Conservation (phyloP, 1,284 basidiomycete species). For the Macrocybe sp. region DNA sequence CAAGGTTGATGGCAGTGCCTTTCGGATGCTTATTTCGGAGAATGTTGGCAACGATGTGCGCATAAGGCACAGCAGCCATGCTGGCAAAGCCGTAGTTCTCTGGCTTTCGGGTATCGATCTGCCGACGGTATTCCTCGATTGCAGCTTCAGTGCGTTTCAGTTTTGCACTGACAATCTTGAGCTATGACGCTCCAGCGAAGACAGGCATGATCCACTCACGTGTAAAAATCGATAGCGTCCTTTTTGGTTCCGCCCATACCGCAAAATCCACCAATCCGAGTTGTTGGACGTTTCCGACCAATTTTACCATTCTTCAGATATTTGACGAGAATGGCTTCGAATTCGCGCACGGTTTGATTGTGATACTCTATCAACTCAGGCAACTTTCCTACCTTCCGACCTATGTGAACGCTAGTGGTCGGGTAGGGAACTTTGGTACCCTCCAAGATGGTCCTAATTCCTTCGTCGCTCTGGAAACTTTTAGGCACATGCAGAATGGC, state of each 20-base stretch:
- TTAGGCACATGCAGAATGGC: conserved; percentile 71
- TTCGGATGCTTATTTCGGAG: conserved; percentile 66
- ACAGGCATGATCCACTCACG: conserved; percentile 39
- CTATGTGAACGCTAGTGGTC: conserved; percentile 80
- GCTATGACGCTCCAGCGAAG: not conserved
- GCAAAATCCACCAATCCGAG: conserved; percentile 66
- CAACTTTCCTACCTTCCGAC: conserved; percentile 68
- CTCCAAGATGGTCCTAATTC: conserved; percentile 67
- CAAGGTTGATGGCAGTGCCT: conserved; percentile 65
- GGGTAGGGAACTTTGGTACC: conserved; percentile 76
- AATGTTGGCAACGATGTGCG: conserved; percentile 77
- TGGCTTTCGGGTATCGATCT: conserved; percentile 72
- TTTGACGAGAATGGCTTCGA: conserved; percentile 79
- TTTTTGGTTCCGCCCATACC: conserved; percentile 72
- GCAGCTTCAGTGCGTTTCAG: conserved; percentile 72
- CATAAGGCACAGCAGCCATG: conserved; percentile 89
- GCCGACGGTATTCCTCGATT: conserved; percentile 73
- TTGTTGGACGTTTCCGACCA: conserved; percentile 69
- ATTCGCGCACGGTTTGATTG: conserved; percentile 79
- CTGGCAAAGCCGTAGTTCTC: conserved; percentile 94
- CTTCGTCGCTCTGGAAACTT: conserved; percentile 74
- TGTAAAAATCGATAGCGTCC: conserved; percentile 84
- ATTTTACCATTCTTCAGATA: conserved; percentile 80
- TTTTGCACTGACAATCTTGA: conserved; percentile 44
- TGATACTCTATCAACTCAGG: conserved; percentile 81